Percentiles rank a stretch among this genome's conserved stretches.
These are phyloP conservation scores for Protomyces inundatus DNA, from an alignment of 1,139 yeast species.

Conservation along the genomic window DNA sequence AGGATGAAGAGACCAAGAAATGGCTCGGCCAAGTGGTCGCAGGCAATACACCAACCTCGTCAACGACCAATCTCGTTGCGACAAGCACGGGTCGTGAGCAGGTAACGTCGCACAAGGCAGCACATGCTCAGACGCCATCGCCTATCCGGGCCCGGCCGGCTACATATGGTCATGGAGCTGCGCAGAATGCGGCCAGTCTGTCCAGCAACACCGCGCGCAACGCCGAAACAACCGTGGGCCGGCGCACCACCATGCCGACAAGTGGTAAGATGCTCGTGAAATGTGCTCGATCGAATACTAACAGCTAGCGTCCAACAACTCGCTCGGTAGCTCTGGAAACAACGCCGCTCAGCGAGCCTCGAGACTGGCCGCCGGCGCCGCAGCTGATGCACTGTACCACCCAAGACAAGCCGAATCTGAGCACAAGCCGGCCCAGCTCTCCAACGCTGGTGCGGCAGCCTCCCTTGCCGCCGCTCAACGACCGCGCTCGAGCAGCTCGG, in stretches of 20 bases:
- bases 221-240: not conserved
- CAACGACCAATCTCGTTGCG: not conserved
- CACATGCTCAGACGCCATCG: not conserved
- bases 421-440: not conserved
- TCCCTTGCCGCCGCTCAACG: conserved; percentile 14
- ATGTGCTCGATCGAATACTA: not conserved
- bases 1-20: conserved; percentile 13
- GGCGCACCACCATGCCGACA: not conserved
- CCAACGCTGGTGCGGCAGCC: conserved; percentile 23
- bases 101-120: conserved; percentile 8
- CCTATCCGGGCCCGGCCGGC: not conserved
- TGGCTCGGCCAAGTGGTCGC: conserved; percentile 25
- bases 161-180: too few relatives aligned
- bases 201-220: not conserved
- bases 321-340: conserved; percentile 5
- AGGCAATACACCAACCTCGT: conserved; percentile 2
- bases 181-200: not conserved
- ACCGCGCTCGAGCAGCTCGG: not conserved
- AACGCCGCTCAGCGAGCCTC: conserved; percentile 21
- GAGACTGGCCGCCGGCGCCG: conserved; percentile 16
- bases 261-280: not conserved
- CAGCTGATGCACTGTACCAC: conserved; percentile 12
- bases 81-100: conserved; percentile 3
- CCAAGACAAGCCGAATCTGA: conserved; percentile 1
- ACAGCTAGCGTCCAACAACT: conserved; percentile 1